Base-by-base conservation (phyloP, 2,329 filamentous ascomycete genomes). In the Aspergillus sp. region DNA sequence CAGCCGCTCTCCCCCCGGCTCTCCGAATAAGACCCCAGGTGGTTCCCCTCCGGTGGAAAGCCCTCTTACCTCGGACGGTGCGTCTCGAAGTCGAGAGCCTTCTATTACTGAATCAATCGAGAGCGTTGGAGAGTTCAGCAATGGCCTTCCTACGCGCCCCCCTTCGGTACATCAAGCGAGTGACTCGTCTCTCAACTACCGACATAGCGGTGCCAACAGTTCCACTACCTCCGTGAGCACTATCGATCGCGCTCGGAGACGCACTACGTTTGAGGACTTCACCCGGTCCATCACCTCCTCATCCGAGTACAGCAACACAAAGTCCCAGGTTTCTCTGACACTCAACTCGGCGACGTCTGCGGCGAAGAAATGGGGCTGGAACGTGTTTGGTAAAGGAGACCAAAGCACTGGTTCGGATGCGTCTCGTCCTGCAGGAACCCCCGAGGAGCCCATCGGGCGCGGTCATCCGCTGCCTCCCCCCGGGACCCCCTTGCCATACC, bases 401-500 rank as follows among this genome's bases (percentile, higher is more conserved):
- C 56, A 63, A 32, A 74, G 66, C 31, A 67, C 66, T 3, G 71
- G 75, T 11, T 71, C 69, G 13, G 77, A 78, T 21, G 69, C 67
- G 4, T 66, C 69, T 45, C 60, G 66, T 32, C 59, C 66, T 53
- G 67, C 72, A 6, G 70, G 68, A 43, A 83, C 55, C 69, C 84
- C 72, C 59, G 81, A 73, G 58, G 83, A 89, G 61, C 91, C 91
- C 2, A 91, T 95, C 76, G 91, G 91, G 1, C 82, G 91, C 36
- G 91, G 91, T 0, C 87, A 88, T 61, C 91, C 91, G 1, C 76
- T 96, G 16, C 91, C 90, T 44, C 90, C 91, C 7, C 89, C 88
- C 2, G 91, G 91, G 2, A 86, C 82, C 42, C 91, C 91, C 3
- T 78, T 96, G 1, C 91, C 91, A 2, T 83, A 78, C 40, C 87